A percentile compares a stretch with the other conserved stretches of the same genome.
These are phyloP conservation scores for Chrysophaeum taylorii DNA, from an alignment of 352 stramenopile species.

Conservation along the genomic window DNA sequence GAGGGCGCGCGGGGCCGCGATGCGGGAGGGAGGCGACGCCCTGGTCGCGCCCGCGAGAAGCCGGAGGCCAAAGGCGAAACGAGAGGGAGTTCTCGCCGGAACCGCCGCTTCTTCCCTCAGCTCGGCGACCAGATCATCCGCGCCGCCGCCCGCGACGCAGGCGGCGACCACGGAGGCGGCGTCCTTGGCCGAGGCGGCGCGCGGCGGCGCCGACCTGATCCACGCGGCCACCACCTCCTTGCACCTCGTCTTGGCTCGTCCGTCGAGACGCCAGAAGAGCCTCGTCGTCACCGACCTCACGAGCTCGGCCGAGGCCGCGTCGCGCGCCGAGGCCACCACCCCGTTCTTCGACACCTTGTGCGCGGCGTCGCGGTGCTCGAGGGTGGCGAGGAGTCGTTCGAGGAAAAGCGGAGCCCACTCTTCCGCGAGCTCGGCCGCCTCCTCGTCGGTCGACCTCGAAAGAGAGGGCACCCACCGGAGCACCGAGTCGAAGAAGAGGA, in stretches of 20 bases:
- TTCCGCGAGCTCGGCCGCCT: neutral
- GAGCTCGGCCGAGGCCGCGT: neutral
- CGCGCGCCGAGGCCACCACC: neutral
- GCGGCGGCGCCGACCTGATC: neutral
- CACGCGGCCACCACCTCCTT: too few relatives aligned
- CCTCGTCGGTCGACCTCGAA: neutral
- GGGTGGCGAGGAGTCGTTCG: neutral
- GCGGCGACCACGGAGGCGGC: neutral
- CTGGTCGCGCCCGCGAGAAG: neutral
- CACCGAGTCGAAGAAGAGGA: neutral
- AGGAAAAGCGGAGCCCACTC: slow-evolving; percentile 6
- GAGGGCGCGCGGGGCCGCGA: neutral
- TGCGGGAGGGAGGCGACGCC: neutral
- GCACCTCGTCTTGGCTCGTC: neutral
- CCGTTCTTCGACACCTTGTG: neutral
- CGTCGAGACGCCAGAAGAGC: neutral
- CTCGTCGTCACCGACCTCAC: neutral
- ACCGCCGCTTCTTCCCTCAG: neutral
- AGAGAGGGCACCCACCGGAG: neutral
- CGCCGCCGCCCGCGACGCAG: neutral
- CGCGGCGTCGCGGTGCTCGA: neutral
- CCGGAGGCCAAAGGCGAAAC: neutral
- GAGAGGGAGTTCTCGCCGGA: neutral
- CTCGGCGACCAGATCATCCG: neutral
- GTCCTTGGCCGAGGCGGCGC: slow-evolving; percentile 2